phyloP scores from a whole-genome alignment of 2,329 filamentous ascomycete genomes.

The Colletotrichum melonis region DNA sequence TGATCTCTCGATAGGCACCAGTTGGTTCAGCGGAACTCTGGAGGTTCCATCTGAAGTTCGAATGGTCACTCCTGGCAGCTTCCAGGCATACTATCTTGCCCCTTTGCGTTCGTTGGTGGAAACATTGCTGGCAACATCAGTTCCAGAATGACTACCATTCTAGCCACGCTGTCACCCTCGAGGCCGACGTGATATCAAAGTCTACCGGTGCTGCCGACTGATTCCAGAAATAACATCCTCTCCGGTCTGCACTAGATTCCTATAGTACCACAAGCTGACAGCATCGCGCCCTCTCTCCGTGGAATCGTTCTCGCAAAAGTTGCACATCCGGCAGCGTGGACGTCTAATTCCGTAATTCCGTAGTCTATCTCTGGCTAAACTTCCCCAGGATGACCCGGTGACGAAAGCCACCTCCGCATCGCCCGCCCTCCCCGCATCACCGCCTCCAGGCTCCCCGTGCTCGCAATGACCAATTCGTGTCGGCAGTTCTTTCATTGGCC shows the following conservation, averaged over 20 bases:
- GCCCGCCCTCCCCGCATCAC: constrained; percentile 14
- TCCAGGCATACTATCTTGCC: background rate
- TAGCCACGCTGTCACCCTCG: background rate
- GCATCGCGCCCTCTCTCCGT: background rate
- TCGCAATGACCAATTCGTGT: constrained; percentile 7
- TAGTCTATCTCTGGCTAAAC: background rate
- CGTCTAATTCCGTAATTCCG: background rate
- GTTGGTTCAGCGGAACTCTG: background rate
- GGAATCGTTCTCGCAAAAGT: background rate
- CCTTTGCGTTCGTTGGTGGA: background rate
- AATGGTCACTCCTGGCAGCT: background rate
- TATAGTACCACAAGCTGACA: background rate
- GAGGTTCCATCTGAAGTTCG: background rate
- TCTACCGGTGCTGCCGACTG: background rate
- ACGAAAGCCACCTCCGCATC: background rate
- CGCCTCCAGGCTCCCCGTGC: background rate
- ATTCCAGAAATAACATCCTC: background rate
- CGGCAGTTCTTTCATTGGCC: constrained; percentile 22
- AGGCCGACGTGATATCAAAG: background rate
- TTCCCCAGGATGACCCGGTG: constrained; percentile 4
- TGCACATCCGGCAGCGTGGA: background rate
- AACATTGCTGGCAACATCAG: background rate
- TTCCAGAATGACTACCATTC: too few relatives aligned
- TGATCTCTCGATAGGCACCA: background rate
- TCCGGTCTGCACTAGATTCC: background rate